phyloP scores from a whole-genome alignment of 371 early-diverging fungal species.

The Apophysomyces sp. region DNA sequence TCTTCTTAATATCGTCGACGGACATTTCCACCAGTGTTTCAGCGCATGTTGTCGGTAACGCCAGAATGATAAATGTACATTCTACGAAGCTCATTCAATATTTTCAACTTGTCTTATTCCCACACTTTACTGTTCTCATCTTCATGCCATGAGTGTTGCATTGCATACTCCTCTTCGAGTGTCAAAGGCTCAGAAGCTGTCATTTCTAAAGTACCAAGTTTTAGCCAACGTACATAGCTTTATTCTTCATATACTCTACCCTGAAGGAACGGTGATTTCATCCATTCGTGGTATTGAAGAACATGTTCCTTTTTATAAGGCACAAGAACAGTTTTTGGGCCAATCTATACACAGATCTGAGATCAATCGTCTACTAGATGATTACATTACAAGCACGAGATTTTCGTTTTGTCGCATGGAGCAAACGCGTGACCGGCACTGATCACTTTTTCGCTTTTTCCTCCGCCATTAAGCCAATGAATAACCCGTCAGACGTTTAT shows the following conservation, averaged over 20 bases:
- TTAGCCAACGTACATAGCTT: background rate
- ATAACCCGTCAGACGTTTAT: background rate
- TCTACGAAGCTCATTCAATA: conserved; percentile 27
- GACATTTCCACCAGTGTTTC: conserved; percentile 21
- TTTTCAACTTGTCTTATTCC: background rate
- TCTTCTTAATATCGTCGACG: conserved; percentile 34
- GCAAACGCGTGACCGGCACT: background rate
- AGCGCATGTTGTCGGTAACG: conserved; percentile 21
- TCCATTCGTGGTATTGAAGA: conserved; percentile 88
- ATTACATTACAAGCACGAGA: conserved; percentile 29
- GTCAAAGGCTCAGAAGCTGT: conserved; percentile 93
- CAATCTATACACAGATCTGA: conserved; percentile 49
- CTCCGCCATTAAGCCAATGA: background rate
- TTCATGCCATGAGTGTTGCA: conserved; percentile 88
- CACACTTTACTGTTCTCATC: conserved; percentile 73
- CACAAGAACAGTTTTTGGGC: conserved; percentile 69
- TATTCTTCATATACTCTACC: conserved; percentile 30
- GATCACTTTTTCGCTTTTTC: background rate
- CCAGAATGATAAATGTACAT: conserved; percentile 73
- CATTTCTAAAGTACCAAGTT: conserved; percentile 60
- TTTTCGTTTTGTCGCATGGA: conserved; percentile 37
- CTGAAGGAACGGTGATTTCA: conserved; percentile 85
- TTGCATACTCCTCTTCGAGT: conserved; percentile 90
- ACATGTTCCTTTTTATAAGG: conserved; percentile 90
- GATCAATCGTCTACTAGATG: conserved; percentile 6